phyloP scores from a whole-genome alignment of 1,284 basidiomycete species.

The Boletus sp. region DNA sequence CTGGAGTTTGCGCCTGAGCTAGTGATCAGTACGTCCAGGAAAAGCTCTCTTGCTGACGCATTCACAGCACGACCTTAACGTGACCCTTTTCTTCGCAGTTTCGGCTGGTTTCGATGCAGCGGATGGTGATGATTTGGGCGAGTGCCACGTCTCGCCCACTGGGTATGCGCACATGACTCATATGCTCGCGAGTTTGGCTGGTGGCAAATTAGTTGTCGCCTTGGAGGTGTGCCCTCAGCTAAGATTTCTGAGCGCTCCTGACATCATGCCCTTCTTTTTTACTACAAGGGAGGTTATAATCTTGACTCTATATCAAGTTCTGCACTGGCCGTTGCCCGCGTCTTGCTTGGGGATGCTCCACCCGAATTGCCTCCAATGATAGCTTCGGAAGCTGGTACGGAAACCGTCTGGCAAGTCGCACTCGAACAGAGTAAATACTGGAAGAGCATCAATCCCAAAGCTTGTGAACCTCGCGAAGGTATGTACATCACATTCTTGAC shows the following conservation, averaged over 20 bases:
- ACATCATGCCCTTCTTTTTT: background rate
- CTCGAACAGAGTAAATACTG: constrained; percentile 87
- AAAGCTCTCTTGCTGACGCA: background rate
- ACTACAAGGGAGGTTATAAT: constrained; percentile 89
- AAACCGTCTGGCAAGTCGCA: constrained; percentile 85
- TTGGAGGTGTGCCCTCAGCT: constrained; percentile 65
- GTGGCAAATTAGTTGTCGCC: constrained; percentile 87
- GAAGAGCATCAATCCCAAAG: constrained; percentile 78
- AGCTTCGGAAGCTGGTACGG: constrained; percentile 75
- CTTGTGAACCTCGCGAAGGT: constrained; percentile 78
- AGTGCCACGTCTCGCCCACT: constrained; percentile 86
- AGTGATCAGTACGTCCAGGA: constrained; percentile 77
- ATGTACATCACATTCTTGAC: constrained; percentile 7
- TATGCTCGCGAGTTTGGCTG: constrained; percentile 87
- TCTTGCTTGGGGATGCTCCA: constrained; percentile 84
- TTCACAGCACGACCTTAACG: constrained; percentile 2
- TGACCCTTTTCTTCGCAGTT: constrained; percentile 48
- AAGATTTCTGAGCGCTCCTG: constrained; percentile 5
- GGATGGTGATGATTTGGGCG: constrained; percentile 86
- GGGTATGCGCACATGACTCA: constrained; percentile 99
- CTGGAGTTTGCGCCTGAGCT: constrained; percentile 95
- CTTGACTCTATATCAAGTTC: constrained; percentile 86
- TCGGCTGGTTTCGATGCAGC: constrained; percentile 99
- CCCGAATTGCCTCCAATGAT: constrained; percentile 66
- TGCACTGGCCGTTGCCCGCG: constrained; percentile 79